Percentiles rank a stretch among this genome's conserved stretches.
These are phyloP conservation scores for Beauveria pseudobassiana DNA, from an alignment of 2,329 filamentous ascomycete species.

Conservation along the genomic window DNA sequence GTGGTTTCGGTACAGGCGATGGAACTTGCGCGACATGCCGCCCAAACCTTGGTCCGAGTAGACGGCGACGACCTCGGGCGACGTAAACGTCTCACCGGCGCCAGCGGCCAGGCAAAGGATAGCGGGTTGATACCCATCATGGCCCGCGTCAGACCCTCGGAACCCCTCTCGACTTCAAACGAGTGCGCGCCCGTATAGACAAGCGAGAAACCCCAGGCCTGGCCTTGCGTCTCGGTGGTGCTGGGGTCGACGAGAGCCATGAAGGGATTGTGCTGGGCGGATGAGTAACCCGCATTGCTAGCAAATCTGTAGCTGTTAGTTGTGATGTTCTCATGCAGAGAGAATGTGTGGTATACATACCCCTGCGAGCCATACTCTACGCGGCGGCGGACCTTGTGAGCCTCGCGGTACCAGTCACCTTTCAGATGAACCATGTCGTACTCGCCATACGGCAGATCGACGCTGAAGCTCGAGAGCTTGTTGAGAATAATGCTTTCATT, in stretches of 20 bases:
- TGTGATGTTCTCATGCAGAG: too few species aligned
- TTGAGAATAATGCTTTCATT: slow-evolving; percentile 44
- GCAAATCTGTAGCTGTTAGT: slow-evolving; percentile 39
- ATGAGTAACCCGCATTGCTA: slow-evolving; percentile 54
- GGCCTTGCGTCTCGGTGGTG: slow-evolving; percentile 53
- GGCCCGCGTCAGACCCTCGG: slow-evolving; percentile 53
- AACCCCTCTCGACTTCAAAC: slow-evolving; percentile 53
- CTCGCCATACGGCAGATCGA: slow-evolving; percentile 53
- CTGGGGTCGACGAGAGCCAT: slow-evolving; percentile 46
- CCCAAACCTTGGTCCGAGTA: slow-evolving; percentile 53
- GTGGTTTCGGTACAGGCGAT: slow-evolving; percentile 54
- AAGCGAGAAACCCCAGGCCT: slow-evolving; percentile 58
- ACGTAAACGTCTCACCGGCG: slow-evolving; percentile 47
- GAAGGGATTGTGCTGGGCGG: slow-evolving; percentile 59
- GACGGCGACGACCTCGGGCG: slow-evolving; percentile 55
- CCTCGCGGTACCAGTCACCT: slow-evolving; percentile 57
- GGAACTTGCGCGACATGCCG: slow-evolving; percentile 54
- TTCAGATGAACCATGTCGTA: slow-evolving; percentile 54
- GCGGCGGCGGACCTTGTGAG: slow-evolving; percentile 43
- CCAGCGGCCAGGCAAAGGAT: slow-evolving; percentile 51
- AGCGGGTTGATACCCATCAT: slow-evolving; percentile 53
- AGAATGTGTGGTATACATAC: slow-evolving; percentile 24
- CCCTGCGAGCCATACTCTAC: slow-evolving; percentile 50
- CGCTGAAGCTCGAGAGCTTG: slow-evolving; percentile 51
- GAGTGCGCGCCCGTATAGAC: slow-evolving; percentile 58